These are phyloP conservation scores for Ramaria sp. DNA, from an alignment of 768 basidiomycete species.

Conservation along the genomic window DNA sequence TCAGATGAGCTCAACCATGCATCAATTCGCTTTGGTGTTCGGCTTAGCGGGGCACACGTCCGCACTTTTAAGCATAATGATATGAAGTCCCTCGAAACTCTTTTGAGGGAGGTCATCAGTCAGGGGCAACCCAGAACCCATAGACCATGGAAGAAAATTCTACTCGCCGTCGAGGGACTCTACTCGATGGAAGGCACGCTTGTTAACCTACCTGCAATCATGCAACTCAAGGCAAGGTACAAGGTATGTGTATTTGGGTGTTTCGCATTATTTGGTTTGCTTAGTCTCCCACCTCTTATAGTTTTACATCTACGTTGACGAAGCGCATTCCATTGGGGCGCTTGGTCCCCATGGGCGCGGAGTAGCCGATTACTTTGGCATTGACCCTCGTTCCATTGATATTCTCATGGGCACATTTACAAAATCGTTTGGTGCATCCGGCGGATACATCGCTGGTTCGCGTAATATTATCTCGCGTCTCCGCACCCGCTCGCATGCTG, in stretches of 20 bases:
- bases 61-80: constrained; percentile 97
- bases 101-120: constrained; percentile 85
- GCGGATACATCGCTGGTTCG: constrained; percentile 87
- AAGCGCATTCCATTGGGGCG: constrained; percentile 96
- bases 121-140: constrained; percentile 98
- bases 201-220: constrained; percentile 67
- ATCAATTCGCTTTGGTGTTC: constrained; percentile 85
- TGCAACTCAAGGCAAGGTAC: constrained; percentile 88
- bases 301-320: constrained; percentile 96
- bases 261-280: not conserved
- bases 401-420: constrained; percentile 99
- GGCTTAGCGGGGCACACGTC: constrained; percentile 80
- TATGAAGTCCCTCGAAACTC: constrained; percentile 67
- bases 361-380: constrained; percentile 86
- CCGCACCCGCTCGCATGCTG: constrained; percentile 71
- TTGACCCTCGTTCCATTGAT: constrained; percentile 74
- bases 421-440: constrained; percentile 87
- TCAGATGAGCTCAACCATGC: constrained; percentile 97
- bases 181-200: constrained; percentile 99
- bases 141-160: constrained; percentile 98
- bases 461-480: constrained; percentile 74
- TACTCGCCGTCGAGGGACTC: constrained; percentile 88
- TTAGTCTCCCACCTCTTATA: constrained; percentile 22
- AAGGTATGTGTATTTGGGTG: constrained; percentile 47
- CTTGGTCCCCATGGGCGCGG: constrained; percentile 92